phyloP scores from a whole-genome alignment of 2,329 filamentous ascomycete genomes.

The Proliferodiscus dingleyae region DNA sequence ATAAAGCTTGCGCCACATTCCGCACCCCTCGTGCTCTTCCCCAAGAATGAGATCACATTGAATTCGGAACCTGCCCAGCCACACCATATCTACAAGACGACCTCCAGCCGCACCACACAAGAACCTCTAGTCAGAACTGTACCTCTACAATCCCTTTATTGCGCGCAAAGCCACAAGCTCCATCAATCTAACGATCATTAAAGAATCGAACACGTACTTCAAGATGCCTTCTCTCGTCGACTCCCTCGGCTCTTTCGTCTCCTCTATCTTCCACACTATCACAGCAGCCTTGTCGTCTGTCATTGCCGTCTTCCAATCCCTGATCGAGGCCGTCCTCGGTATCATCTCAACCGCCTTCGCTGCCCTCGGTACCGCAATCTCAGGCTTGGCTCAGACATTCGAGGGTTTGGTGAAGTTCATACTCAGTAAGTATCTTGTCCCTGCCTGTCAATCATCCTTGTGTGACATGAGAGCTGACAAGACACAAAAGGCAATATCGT shows the following conservation, averaged over 20 bases:
- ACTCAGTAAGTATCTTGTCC: conserved; percentile 20
- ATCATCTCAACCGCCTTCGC: conserved; percentile 21
- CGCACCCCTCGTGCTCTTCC: not conserved
- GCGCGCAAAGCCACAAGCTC: no score
- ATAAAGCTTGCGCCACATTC: not conserved
- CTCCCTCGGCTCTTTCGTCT: conserved; percentile 20
- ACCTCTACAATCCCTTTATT: no score
- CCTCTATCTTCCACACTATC: conserved; percentile 26
- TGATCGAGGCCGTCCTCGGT: conserved; percentile 22
- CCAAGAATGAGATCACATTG: not conserved
- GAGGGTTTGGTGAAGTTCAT: conserved; percentile 29
- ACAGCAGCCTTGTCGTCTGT: conserved; percentile 22
- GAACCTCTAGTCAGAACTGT: no score
- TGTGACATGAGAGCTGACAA: not conserved
- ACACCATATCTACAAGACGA: not conserved
- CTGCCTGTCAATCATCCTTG: not conserved
- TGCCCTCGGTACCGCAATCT: conserved; percentile 20
- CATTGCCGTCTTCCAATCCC: conserved; percentile 25
- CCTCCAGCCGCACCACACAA: no score
- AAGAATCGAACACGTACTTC: not conserved
- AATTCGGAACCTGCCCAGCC: not conserved
- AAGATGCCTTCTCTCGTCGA: conserved; percentile 28
- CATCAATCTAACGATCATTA: not conserved
- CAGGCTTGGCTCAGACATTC: conserved; percentile 26
- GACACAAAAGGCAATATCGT: conserved; percentile 24